These are phyloP conservation scores for Thelephora ganbajun DNA, from an alignment of 768 basidiomycete species.

Conservation along the genomic window DNA sequence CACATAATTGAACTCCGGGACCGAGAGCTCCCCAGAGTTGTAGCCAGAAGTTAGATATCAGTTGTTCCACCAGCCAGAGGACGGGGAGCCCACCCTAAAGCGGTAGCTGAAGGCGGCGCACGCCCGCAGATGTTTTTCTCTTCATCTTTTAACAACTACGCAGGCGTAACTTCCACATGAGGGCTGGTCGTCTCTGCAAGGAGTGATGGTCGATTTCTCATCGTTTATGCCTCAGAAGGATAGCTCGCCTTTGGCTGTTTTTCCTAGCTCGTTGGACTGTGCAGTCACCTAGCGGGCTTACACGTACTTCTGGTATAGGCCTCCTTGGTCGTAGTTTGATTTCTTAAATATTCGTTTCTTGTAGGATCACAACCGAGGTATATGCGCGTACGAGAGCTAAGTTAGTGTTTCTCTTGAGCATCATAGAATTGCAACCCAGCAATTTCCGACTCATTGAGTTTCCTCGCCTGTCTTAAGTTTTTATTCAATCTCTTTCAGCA, in stretches of 20 bases:
- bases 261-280: slow-evolving; percentile 25
- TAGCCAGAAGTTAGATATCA: no score
- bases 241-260: slow-evolving; percentile 52
- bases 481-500: no score
- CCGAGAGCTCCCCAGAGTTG: no score
- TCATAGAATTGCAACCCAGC: no score
- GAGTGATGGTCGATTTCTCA: slow-evolving; percentile 30
- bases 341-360: not conserved
- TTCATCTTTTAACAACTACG: slow-evolving; percentile 56
- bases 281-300: not conserved
- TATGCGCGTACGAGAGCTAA: no score
- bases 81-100: slow-evolving; percentile 33
- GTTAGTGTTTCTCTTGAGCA: no score
- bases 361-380: not conserved
- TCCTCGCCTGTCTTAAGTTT: no score
- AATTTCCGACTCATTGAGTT: no score
- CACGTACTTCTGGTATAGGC: not conserved
- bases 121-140: not conserved
- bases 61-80: no score
- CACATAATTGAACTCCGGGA: not conserved
- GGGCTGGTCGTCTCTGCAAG: slow-evolving; percentile 22
- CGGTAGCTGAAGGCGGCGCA: slow-evolving; percentile 3
- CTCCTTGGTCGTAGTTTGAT: not conserved
- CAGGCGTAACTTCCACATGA: slow-evolving; percentile 46
- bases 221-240: slow-evolving; percentile 39